phyloP scores from a whole-genome alignment of 768 basidiomycete genomes.

The Coprinopsis strossmayeri region DNA sequence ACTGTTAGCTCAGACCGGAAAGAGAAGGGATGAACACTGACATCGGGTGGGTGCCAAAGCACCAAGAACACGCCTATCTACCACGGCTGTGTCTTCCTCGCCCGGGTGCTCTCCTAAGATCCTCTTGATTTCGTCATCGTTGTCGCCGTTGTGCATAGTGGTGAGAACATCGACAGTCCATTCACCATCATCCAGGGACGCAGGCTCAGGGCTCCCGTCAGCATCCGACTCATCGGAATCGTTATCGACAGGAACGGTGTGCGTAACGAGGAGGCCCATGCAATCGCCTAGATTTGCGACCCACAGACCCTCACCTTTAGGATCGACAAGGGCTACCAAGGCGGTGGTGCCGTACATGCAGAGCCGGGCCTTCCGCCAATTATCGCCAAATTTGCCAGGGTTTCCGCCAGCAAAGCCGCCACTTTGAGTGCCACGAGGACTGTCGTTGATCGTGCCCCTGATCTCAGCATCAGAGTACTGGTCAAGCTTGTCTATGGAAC shows the following conservation, averaged over 20 bases:
- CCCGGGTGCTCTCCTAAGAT: constrained; percentile 55
- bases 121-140: constrained; percentile 58
- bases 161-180: constrained; percentile 62
- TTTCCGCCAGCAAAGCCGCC: neutral
- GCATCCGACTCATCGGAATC: neutral
- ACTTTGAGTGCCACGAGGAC: constrained; percentile 29
- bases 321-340: constrained; percentile 67
- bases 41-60: constrained; percentile 75
- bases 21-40: constrained; percentile 20
- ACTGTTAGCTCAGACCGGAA: constrained; percentile 8
- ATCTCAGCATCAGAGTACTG: constrained; percentile 52
- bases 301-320: constrained; percentile 64
- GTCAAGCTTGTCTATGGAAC: constrained; percentile 38
- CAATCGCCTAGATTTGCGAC: constrained; percentile 78
- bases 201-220: neutral
- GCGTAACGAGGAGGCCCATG: constrained; percentile 50
- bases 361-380: constrained; percentile 58
- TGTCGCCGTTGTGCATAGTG: constrained; percentile 65
- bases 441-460: constrained; percentile 57
- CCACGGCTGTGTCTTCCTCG: constrained; percentile 59
- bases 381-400: constrained; percentile 28
- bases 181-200: constrained; percentile 27
- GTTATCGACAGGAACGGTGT: constrained; percentile 6
- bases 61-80: constrained; percentile 65
- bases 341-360: constrained; percentile 81